These are phyloP conservation scores for Oidiodendron maius DNA, from an alignment of 495 filamentous ascomycete genomes.

Conservation along the genomic window DNA sequence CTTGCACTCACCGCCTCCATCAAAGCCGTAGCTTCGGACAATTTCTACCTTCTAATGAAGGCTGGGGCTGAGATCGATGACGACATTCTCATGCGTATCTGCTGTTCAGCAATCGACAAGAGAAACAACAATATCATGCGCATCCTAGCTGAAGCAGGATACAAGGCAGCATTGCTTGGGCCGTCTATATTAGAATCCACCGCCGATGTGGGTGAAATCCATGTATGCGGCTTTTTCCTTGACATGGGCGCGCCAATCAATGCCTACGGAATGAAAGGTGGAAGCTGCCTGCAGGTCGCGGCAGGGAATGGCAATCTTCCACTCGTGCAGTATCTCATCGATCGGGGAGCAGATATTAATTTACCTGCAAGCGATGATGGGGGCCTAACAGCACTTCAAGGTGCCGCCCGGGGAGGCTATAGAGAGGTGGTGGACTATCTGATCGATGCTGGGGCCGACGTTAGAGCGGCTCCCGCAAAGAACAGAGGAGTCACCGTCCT, in stretches of 20 bases:
- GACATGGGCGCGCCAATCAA: slow-evolving; percentile 14
- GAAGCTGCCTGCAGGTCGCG: slow-evolving; percentile 12
- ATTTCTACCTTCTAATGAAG: background rate
- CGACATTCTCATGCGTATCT: background rate
- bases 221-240: background rate
- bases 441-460: slow-evolving; percentile 6
- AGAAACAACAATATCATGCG: background rate
- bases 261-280: slow-evolving; percentile 1
- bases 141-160: background rate
- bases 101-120: background rate
- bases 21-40: background rate
- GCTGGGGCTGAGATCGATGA: background rate
- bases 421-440: slow-evolving; percentile 7
- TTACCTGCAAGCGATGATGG: background rate
- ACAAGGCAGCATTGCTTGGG: slow-evolving; percentile 5
- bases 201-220: slow-evolving; percentile 7
- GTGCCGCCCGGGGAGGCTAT: slow-evolving; percentile 1
- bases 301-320: background rate
- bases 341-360: slow-evolving; percentile 1
- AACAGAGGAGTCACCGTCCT: background rate
- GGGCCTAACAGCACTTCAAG: slow-evolving; percentile 7
- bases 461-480: background rate
- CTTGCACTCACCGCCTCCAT: background rate
- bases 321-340: background rate
- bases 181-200: slow-evolving; percentile 3